Evolutionary conservation across 2,329 filamentous ascomycete species (phyloP), one percentile per base, ranked within the genome.

Genomic region (Pseudogymnoascus sp.): DNA sequence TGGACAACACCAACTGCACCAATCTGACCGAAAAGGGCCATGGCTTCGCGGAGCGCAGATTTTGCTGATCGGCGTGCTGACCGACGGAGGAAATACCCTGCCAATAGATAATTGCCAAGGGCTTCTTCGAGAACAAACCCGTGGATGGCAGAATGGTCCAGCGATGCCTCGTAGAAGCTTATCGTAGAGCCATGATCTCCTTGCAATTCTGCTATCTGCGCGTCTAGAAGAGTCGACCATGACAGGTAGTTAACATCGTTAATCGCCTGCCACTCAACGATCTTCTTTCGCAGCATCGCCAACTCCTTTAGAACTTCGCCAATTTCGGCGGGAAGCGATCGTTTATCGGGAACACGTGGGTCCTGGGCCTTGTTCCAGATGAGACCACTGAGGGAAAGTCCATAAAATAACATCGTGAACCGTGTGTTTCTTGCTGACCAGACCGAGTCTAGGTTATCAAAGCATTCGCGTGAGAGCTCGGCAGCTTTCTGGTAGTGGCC

Each of bases 71-170:
- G 77, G 38, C 83, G 79, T 3, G 87, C 85, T 11, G 82, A 81
- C 64, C 81, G 79, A 12, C 88, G 79, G 60, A 89, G 77, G 64
- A 91, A 83, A 69, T 85, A 86, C 8, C 87, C 87, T 1, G 85
- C 88, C 75, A 91, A 87, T 30, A 91, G 76, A 69, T 90, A 89
- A 68, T 88, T 87, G 14, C 84, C 83, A 1, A 91, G 77, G 0
- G 86, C 89, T 71, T 91, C 87, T 63, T 92, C 89, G 58, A 91
- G 81, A 2, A 81, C 69, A 64, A 89, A 87, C 43, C 80, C 79
- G 66, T 90, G 80, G 61, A 88, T 79, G 18, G 88, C 79, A 11
- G 86, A 83, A 68, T 91, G 88, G 67, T 92, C 88, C 62, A 91
- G 74, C 6, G 86, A 84, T 64, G 83, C 78, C 70, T 93, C 89